These are phyloP conservation scores for Aspergillus sp. DNA, from an alignment of 2,329 filamentous ascomycete species.

Conservation along the genomic window DNA sequence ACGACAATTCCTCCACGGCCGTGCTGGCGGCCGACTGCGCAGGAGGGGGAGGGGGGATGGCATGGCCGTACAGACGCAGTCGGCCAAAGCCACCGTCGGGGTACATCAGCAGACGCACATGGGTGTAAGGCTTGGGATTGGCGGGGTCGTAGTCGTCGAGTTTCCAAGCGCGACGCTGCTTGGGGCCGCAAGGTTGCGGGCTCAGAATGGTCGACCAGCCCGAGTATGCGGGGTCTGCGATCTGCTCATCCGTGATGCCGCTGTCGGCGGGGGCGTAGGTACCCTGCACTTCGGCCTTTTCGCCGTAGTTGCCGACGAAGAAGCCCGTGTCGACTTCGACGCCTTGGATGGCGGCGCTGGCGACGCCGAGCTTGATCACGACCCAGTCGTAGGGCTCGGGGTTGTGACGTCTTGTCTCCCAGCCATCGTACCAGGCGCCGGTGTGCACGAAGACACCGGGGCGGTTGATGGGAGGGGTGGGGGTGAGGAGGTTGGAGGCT, in stretches of 20 bases:
- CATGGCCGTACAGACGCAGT: constrained; percentile 39
- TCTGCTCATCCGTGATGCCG: constrained; percentile 21
- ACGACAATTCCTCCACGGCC: constrained; percentile 35
- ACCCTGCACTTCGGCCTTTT: constrained; percentile 37
- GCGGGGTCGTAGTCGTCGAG: constrained; percentile 19
- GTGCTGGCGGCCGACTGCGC: background rate
- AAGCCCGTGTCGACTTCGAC: constrained; percentile 42
- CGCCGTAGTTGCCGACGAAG: constrained; percentile 44
- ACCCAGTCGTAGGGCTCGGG: constrained; percentile 55
- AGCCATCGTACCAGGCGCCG: constrained; percentile 62
- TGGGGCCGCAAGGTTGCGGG: constrained; percentile 33
- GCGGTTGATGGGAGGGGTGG: constrained; percentile 51
- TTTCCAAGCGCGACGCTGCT: constrained; percentile 39
- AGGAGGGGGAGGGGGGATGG: constrained; percentile 28
- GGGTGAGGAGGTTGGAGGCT: constrained; percentile 55
- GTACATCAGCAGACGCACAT: constrained; percentile 42
- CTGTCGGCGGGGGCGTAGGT: constrained; percentile 17
- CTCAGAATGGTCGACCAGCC: constrained; percentile 39
- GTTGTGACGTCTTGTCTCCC: constrained; percentile 61
- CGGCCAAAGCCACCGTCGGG: constrained; percentile 43
- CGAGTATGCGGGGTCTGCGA: constrained; percentile 26
- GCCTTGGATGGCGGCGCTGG: constrained; percentile 32
- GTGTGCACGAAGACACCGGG: constrained; percentile 56
- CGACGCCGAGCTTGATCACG: constrained; percentile 54
- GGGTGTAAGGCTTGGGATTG: constrained; percentile 35